phyloP scores from a whole-genome alignment of 2,329 filamentous ascomycete genomes.

The Magnaporthales sp. region DNA sequence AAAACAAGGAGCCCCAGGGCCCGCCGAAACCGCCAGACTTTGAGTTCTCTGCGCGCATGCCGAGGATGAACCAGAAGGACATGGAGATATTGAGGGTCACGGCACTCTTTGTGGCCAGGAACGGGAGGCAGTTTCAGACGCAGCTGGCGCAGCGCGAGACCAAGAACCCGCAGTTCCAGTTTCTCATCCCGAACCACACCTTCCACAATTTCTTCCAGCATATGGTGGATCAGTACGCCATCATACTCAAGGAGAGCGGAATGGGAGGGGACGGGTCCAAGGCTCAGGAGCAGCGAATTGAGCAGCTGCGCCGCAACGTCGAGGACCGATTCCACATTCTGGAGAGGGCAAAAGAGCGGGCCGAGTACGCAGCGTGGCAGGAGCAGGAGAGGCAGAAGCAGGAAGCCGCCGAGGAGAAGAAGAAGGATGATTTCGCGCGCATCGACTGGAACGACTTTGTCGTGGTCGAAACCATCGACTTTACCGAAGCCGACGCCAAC shows the following conservation, averaged over 20 bases:
- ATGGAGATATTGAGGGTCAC: slow-evolving; percentile 67
- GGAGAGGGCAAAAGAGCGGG: slow-evolving; percentile 71
- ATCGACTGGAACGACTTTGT: slow-evolving; percentile 99
- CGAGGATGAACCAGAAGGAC: slow-evolving; percentile 92
- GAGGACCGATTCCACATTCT: slow-evolving; percentile 74
- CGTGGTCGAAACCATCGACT: slow-evolving; percentile 89
- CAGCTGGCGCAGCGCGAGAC: slow-evolving; percentile 80
- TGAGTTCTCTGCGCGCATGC: slow-evolving; percentile 92
- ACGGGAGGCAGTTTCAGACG: slow-evolving; percentile 87
- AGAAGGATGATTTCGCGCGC: slow-evolving; percentile 66
- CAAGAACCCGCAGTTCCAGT: slow-evolving; percentile 92
- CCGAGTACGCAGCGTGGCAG: slow-evolving; percentile 79
- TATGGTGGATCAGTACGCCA: slow-evolving; percentile 88
- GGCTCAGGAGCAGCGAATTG: slow-evolving; percentile 62
- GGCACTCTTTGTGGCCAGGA: slow-evolving; percentile 85
- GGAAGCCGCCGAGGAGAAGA: slow-evolving; percentile 74
- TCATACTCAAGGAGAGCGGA: slow-evolving; percentile 60
- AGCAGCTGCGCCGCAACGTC: slow-evolving; percentile 65
- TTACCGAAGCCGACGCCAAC: slow-evolving; percentile 81
- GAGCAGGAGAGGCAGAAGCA: slow-evolving; percentile 82
- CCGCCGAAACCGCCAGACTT: slow-evolving; percentile 81
- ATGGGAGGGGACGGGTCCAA: slow-evolving; percentile 58
- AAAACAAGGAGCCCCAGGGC: slow-evolving; percentile 56
- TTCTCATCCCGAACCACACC: slow-evolving; percentile 88
- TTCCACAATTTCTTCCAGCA: slow-evolving; percentile 93